Evolutionary conservation across 2,329 filamentous ascomycete genomes (phyloP), one percentile per base, ranked within the genome.

Genomic region (Truncatella angustata): DNA sequence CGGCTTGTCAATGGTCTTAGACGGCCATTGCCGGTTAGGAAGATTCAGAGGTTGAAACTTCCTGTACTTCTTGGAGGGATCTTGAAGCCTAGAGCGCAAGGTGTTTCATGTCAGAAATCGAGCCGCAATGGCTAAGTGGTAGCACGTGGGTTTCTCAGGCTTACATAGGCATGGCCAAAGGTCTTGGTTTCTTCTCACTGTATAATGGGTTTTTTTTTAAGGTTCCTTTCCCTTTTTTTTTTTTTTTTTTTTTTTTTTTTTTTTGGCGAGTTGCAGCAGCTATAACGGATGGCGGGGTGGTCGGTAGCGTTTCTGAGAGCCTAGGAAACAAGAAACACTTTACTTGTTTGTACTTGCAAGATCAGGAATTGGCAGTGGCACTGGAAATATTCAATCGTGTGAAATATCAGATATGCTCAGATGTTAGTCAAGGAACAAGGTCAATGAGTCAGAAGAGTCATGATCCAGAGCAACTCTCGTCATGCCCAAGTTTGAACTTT

Each of bases 11-110:
- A 97, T 81, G 36, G 81, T 84, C 75, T 89, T 92, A 67, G 81
- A 82, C 10, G 91, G 91, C 91, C 91, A 96, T 87, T 88, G 83
- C 34, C 88, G 80, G 69, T 90, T 77, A 24, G 85, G 82, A 36
- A 91, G 75, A 64, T 88, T 72, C 50, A 88, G 64, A 54, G 85
- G 83, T 62, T 78, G 77, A 69, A 91, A 91, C 49, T 75, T 74
- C 70, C 81, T 85, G 78, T 92, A 92, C 71, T 92, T 92, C 62
- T 78, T 86, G 61, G 81, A 90, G 36, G 88, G 87, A 62, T 91
- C 85, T 64, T 87, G 82, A 70, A 91, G 86, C 86, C 82, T 85
- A 26, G 18, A 14, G 35, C 11, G 10, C 18, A 16, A n/a, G 20
- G 28, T 20, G 32, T n/a, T 12, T 10, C 36, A 32, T 42, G 37